Evolutionary conservation across 2,329 filamentous ascomycete genomes (phyloP), one percentile per base, ranked within the genome.

Genomic region (Aspergillus sp.): DNA sequence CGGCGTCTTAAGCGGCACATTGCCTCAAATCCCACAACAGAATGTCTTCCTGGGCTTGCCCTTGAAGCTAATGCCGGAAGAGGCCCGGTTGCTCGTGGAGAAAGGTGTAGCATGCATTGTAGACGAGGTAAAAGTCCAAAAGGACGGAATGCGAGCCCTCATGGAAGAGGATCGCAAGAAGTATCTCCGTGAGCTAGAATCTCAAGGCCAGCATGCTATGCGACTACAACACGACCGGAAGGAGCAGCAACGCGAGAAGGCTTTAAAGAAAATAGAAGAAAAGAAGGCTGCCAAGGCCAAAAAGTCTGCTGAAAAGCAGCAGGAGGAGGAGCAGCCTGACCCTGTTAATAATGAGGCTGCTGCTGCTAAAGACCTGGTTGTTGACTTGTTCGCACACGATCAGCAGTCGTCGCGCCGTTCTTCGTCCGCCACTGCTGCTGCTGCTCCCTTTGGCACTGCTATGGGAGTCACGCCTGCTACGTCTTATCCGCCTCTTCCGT

Each of bases 1-100:
- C 71, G 92, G 92, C 64, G 89, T 95, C 32, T 83, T 96, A 58
- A 88, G 91, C 61, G 95, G 95, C 59, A 93, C 91, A 7, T 87
- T 96, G 30, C 94, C 95, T 2, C 93, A 98, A 77, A 89, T 92
- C 59, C 92, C 93, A 5, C 94, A 96, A 68, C 95, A 99, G 78
- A 98, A 96, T 78, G 85, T 96, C 60, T 98, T 98, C 73, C 85
- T 94, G 60, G 91, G 93, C 49, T 80, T 98, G 53, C 95, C 95
- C 2, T 80, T 98, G 25, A 90, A 97, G 80, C 82, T 99, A 48
- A 91, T 95, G 81, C 89, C 91, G 1, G 95, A 98, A 78, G 95
- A 99, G 80, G 93, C 89, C 3, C 85, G 88, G 64, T 79, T 95
- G 57, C 83, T 99, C 27, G 87, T 96, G 60, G 88, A 92, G 66